Evolutionary conservation across 129 eudicot genomes (phyloP).

Genomic region (Solidago caesia): DNA sequence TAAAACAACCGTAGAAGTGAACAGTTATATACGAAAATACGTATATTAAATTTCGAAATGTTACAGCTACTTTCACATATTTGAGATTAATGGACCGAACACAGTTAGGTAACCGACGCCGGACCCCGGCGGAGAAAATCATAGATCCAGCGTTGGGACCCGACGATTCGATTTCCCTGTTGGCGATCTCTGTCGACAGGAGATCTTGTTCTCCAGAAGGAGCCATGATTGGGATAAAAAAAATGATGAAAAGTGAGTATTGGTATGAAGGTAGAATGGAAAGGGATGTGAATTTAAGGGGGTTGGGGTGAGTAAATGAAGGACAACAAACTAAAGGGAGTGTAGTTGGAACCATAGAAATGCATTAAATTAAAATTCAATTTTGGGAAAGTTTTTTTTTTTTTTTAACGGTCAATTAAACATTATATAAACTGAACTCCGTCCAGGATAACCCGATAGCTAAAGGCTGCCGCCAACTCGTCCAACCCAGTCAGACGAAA

Average conservation of each 20-base stretch:
- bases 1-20: too few species aligned
- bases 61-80: constrained; percentile 81
- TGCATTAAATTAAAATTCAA: too few species aligned
- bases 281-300: constrained; percentile 33
- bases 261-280: neutral
- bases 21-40: too few species aligned
- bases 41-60: too few species aligned
- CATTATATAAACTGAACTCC: too few species aligned
- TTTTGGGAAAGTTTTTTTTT: too few species aligned
- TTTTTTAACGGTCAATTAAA: too few species aligned
- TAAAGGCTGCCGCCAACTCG: too few species aligned
- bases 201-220: constrained; percentile 64
- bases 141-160: constrained; percentile 81
- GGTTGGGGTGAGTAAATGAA: neutral
- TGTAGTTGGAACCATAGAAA: too few species aligned
- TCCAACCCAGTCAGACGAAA: too few species aligned
- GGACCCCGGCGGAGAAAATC: constrained; percentile 77
- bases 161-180: constrained; percentile 61
- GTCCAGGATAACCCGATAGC: too few species aligned
- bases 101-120: constrained; percentile 76
- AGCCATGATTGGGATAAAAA: constrained; percentile 25
- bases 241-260: neutral
- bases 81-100: constrained; percentile 79
- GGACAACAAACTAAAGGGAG: too few species aligned
- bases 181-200: constrained; percentile 83